phyloP scores from a whole-genome alignment of 768 basidiomycete species.

The Leccinum sublutescens region DNA sequence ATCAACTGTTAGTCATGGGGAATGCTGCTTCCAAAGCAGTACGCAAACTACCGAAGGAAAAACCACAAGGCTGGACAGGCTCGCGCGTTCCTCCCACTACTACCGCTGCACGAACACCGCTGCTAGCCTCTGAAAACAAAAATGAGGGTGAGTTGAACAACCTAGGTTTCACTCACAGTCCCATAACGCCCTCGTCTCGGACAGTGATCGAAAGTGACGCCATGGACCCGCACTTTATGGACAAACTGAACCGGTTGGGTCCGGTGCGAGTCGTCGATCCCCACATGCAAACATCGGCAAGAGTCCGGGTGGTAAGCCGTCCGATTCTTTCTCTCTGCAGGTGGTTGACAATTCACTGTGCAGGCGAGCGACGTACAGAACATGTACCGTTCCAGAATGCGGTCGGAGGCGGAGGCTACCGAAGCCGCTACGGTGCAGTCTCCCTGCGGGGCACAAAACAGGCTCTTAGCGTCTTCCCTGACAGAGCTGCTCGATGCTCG shows the following conservation, averaged over 20 bases:
- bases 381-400: conserved; percentile 52
- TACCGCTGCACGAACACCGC: conserved; percentile 15
- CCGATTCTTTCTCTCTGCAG: background rate
- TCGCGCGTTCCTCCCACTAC: conserved; percentile 23
- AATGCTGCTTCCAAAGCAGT: conserved; percentile 57
- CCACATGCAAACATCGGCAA: conserved; percentile 43
- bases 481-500: conserved; percentile 61
- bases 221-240: conserved; percentile 69
- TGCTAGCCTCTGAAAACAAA: conserved; percentile 50
- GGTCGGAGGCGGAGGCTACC: conserved; percentile 54
- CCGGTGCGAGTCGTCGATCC: conserved; percentile 73
- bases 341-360: background rate
- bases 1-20: conserved; percentile 46
- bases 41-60: conserved; percentile 52
- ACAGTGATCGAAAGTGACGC: conserved; percentile 63
- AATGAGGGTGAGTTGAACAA: conserved; percentile 43
- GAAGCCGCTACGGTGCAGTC: conserved; percentile 21
- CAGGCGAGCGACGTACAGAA: conserved; percentile 34
- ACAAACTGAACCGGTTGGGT: conserved; percentile 62
- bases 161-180: background rate
- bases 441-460: conserved; percentile 42
- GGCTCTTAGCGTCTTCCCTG: conserved; percentile 51
- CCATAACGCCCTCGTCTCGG: background rate
- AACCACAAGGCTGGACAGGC: conserved; percentile 46
- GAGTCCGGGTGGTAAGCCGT: conserved; percentile 43